Percentiles rank a stretch among this genome's conserved stretches.
Conservation (phyloP, 1,284 basidiomycete species). For the Cryptococcus wingfieldii region DNA sequence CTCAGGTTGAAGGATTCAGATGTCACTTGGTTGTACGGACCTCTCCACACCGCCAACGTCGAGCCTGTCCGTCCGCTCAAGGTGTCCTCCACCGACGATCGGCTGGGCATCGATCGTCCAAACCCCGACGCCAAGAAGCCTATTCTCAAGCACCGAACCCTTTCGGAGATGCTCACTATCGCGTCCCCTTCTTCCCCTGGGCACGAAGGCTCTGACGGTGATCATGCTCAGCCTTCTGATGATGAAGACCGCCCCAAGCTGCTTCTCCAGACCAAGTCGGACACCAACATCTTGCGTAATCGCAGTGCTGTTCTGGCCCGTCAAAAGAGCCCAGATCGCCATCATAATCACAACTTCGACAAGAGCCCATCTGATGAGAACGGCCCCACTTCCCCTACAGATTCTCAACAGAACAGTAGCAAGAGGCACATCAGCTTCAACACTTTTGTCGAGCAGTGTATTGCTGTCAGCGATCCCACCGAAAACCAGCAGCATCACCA, state of each 20-base stretch:
- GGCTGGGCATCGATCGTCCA: slow-evolving; percentile 52
- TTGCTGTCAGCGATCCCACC: slow-evolving; percentile 66
- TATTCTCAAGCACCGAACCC: slow-evolving; percentile 92
- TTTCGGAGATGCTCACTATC: slow-evolving; percentile 74
- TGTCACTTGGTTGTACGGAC: slow-evolving; percentile 98
- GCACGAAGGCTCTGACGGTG: slow-evolving; percentile 47
- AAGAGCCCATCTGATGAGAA: slow-evolving; percentile 8
- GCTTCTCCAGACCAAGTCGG: slow-evolving; percentile 74
- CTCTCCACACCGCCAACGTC: slow-evolving; percentile 76
- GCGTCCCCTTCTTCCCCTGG: slow-evolving; percentile 56
- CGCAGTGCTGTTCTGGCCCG: slow-evolving; percentile 16
- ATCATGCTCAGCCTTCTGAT: slow-evolving; percentile 37
- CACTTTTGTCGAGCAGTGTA: slow-evolving; percentile 95
- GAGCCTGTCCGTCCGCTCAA: slow-evolving; percentile 60
- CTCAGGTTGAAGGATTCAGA: slow-evolving; percentile 97
- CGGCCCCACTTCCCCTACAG: slow-evolving; percentile 1
- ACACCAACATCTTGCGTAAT: slow-evolving; percentile 61
- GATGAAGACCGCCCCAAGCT: slow-evolving; percentile 54
- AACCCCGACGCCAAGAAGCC: slow-evolving; percentile 61
- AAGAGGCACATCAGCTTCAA: slow-evolving; percentile 94
- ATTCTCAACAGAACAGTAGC: slow-evolving; percentile 11
- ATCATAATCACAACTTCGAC: slow-evolving; percentile 7
- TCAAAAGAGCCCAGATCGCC: slow-evolving; percentile 18
- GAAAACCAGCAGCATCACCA: slow-evolving; percentile 41
- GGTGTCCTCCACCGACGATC: slow-evolving; percentile 54